phyloP scores from a whole-genome alignment of 164 flowering plant genomes.

The Vitis labrusca region DNA sequence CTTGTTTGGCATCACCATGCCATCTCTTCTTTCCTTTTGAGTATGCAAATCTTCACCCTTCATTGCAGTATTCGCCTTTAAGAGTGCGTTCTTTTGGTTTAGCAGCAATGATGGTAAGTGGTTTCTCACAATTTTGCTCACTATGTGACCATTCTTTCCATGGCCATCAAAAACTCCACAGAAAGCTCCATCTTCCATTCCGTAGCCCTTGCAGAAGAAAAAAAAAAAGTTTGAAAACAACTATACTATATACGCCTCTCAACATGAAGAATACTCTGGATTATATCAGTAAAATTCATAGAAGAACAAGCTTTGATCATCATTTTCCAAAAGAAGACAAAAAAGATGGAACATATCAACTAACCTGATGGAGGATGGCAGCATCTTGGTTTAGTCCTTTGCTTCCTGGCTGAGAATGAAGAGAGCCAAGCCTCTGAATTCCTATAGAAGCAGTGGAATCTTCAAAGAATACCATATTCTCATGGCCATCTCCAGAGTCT shows the following conservation, averaged over 20 bases:
- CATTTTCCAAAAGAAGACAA: neutral
- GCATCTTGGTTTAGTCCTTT: slow-evolving; percentile 81
- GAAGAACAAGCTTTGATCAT: no score
- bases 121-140: slow-evolving; percentile 67
- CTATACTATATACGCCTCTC: neutral
- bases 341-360: neutral
- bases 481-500: slow-evolving; percentile 28
- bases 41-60: neutral
- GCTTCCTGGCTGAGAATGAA: slow-evolving; percentile 57
- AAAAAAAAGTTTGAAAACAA: neutral
- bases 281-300: no score
- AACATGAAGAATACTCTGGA: no score
- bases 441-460: slow-evolving; percentile 12
- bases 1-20: slow-evolving; percentile 14
- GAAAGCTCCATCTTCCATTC: slow-evolving; percentile 49
- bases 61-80: neutral
- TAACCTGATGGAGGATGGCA: slow-evolving; percentile 67
- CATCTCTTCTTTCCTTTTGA: slow-evolving; percentile 10
- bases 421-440: slow-evolving; percentile 36
- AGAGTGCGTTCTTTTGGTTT: slow-evolving; percentile 35
- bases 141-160: slow-evolving; percentile 75
- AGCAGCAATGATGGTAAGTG: slow-evolving; percentile 48
- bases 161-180: slow-evolving; percentile 93
- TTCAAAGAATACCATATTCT: slow-evolving; percentile 29
- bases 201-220: slow-evolving; percentile 53